Base-by-base conservation (phyloP, 2,329 filamentous ascomycete genomes). In the Aspergillus quadricinctus region DNA sequence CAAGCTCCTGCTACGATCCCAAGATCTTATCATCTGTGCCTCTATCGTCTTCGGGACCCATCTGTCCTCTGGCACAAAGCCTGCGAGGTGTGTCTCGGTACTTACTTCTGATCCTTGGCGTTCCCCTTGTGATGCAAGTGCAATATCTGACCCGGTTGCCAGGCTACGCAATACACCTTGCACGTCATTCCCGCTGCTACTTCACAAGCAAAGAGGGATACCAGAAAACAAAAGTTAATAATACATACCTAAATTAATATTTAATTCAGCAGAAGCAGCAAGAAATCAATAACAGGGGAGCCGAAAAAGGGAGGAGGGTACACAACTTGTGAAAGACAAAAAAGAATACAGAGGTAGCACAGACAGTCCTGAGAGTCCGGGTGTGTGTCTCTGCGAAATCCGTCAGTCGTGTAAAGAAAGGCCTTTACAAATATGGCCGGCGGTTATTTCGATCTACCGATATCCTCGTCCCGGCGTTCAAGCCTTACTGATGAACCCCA, bases 371-470 rank as follows among this genome's bases (percentile, higher is more conserved):
- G 46, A 52, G 46, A 55, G 52, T 54, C 49, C 46, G 53, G 25
- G 46, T 49, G 37, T 55, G 43, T 40, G 46, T 48, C 49, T 29
- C 31, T 35, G 48, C 50, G 43, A 10, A 46, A 27, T 55, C 29
- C 37, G 25, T 40, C 53, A 35, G 31, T 49, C 40, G 56, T 49
- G 51, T 54, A 57, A 56, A 57, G 54, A 49, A 50, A 53, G 49
- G 17, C 27, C 31, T 35, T 35, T 7, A 52, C 58, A 54, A 61
- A 48, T 59, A 72, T 72, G 70, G 70, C 63, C 50, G 68, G 69
- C 56, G 68, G 69, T 46, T 72, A 70, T 60, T 71, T 71, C 58
- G 65, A 72, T 57, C 63, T 70, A 50, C 69, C 68, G 19, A 60
- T 64, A 37, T 57, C 62, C 49, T 58, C 64, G 46, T 69, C 65